Percentiles rank a stretch among this genome's conserved stretches.
phyloP scores from a whole-genome alignment of 1,284 basidiomycete species.

The Thecaphora frezii region DNA sequence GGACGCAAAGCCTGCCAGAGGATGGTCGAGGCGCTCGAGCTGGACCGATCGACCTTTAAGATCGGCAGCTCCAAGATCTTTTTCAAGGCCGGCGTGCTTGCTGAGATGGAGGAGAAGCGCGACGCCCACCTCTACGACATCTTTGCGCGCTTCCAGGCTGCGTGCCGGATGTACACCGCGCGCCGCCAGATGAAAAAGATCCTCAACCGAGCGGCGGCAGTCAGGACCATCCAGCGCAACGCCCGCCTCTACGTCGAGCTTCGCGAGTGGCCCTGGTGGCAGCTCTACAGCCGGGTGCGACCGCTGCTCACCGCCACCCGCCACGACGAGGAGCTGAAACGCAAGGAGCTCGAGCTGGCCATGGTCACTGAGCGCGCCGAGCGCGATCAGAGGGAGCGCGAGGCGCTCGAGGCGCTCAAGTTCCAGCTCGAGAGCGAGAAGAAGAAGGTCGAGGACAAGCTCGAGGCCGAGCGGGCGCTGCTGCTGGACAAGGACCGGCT shows the following conservation, averaged over 20 bases:
- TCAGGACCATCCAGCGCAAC: constrained; percentile 89
- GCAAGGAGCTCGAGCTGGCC: constrained; percentile 82
- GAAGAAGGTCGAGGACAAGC: constrained; percentile 70
- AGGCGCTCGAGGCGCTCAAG: constrained; percentile 47
- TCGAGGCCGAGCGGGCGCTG: constrained; percentile 79
- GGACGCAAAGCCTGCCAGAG: constrained; percentile 87
- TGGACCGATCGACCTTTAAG: constrained; percentile 81
- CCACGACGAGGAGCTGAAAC: constrained; percentile 85
- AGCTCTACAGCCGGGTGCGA: constrained; percentile 87
- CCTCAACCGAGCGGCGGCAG: constrained; percentile 85
- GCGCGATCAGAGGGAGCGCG: constrained; percentile 52
- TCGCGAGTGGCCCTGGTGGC: constrained; percentile 99
- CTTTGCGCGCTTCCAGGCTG: constrained; percentile 84
- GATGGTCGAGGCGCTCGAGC: constrained; percentile 88
- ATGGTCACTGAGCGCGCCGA: constrained; percentile 61
- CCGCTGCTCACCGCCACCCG: constrained; percentile 89
- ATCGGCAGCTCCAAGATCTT: constrained; percentile 98
- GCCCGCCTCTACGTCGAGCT: constrained; percentile 77
- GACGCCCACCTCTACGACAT: constrained; percentile 84
- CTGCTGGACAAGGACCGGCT: constrained; percentile 80
- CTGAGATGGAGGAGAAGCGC: constrained; percentile 92
- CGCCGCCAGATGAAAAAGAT: constrained; percentile 92
- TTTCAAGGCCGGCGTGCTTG: constrained; percentile 97
- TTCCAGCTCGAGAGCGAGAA: constrained; percentile 47
- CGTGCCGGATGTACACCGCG: constrained; percentile 80